Conservation (phyloP, 345 rosid species). For the Ricinus communis region DNA sequence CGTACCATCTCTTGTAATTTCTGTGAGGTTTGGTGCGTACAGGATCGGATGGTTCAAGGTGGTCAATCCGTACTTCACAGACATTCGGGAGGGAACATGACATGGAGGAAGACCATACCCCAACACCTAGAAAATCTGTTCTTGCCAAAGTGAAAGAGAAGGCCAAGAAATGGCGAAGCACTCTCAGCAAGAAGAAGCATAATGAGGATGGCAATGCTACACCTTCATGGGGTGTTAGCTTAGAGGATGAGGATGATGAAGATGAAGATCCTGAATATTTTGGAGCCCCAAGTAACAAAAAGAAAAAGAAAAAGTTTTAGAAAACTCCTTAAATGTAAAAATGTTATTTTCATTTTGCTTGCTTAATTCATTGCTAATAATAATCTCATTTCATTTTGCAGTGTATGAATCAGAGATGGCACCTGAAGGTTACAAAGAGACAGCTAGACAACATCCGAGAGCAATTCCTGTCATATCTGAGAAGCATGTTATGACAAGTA, state of each 20-base stretch:
- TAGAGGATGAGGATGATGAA: constrained; percentile 44
- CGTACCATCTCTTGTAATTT: background rate
- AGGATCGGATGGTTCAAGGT: constrained; percentile 43
- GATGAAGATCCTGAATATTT: constrained; percentile 61
- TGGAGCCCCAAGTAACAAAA: constrained; percentile 69
- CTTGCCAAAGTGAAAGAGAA: constrained; percentile 68
- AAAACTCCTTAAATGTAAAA: too few species aligned
- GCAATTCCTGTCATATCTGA: constrained; percentile 42
- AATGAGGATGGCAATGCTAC: constrained; percentile 42
- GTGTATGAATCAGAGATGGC: constrained; percentile 79
- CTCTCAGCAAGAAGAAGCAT: constrained; percentile 58
- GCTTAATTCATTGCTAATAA: background rate
- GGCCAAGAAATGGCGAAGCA: constrained; percentile 56
- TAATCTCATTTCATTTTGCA: constrained; percentile 18
- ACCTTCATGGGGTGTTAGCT: constrained; percentile 44
- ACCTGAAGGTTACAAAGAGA: constrained; percentile 46
- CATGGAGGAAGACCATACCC: constrained; percentile 40
- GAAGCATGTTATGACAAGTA: constrained; percentile 44
- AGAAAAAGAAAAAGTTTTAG: too few species aligned
- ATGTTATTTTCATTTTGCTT: too few species aligned
- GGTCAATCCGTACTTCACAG: constrained; percentile 31
- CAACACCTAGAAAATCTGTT: constrained; percentile 54
- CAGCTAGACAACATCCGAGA: constrained; percentile 52
- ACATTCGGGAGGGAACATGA: constrained; percentile 34
- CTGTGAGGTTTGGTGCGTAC: constrained; percentile 7